A percentile compares a stretch with the other conserved stretches of the same genome.
Conservation (phyloP, 2,329 filamentous ascomycete genomes). For the Colletotrichum cordylinicola region DNA sequence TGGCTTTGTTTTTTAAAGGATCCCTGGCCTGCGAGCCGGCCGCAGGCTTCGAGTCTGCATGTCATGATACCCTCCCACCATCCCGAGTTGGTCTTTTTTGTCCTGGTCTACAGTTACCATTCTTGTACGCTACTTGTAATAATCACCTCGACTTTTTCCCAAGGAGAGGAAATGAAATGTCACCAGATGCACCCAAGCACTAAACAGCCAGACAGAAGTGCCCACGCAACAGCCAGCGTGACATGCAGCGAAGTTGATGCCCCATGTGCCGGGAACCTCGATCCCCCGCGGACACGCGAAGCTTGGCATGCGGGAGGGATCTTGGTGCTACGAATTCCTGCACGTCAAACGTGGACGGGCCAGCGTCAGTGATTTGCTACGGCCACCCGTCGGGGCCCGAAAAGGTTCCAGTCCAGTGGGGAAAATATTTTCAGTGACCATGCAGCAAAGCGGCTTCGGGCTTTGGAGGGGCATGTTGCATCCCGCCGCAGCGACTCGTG, state of each 20-base stretch:
- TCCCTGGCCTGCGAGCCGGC: background rate
- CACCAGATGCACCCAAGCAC: background rate
- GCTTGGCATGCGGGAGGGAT: background rate
- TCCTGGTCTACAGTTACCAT: background rate
- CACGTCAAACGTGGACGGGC: slow-evolving; percentile 10
- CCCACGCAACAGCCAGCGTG: background rate
- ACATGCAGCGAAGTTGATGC: background rate
- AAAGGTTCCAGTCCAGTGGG: slow-evolving; percentile 8
- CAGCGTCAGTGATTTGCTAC: slow-evolving; percentile 12
- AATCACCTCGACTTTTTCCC: background rate
- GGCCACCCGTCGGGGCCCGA: slow-evolving; percentile 8
- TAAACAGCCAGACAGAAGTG: background rate
- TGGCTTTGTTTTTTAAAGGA: background rate
- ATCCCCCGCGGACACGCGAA: background rate
- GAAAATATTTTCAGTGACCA: background rate
- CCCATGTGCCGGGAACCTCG: too few relatives aligned
- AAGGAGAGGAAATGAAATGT: background rate
- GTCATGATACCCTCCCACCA: slow-evolving; percentile 18
- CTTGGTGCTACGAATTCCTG: background rate
- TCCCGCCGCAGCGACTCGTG: background rate
- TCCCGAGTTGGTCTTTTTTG: background rate
- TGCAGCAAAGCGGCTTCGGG: background rate
- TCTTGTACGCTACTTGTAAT: background rate
- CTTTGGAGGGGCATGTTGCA: background rate
- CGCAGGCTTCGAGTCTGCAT: background rate